Conservation (phyloP, 139 green algal species). For the Coelastrella sp. region DNA sequence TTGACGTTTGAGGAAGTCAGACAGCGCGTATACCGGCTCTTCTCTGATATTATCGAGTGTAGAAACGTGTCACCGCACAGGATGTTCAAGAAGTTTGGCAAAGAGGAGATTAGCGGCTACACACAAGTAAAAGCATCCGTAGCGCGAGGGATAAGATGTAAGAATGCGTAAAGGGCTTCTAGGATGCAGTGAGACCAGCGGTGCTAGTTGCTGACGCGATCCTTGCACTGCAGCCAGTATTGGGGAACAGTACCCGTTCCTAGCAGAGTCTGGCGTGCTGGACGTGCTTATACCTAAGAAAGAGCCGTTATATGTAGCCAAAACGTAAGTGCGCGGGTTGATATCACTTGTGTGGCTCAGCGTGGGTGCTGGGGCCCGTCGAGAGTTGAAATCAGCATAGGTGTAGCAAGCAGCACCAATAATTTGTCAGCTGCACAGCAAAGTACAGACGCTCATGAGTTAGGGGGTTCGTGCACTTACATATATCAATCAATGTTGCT, state of each 20-base stretch:
- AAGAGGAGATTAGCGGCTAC: slow-evolving; percentile 70
- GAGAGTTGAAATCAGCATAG: too few relatives aligned
- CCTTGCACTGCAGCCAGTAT: slow-evolving; percentile 80
- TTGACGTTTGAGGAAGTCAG: not conserved
- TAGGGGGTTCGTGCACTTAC: too few relatives aligned
- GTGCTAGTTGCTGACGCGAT: not conserved
- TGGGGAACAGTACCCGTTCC: slow-evolving; percentile 87
- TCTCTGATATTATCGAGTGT: too few relatives aligned
- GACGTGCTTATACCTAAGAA: slow-evolving; percentile 98
- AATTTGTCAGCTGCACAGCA: too few relatives aligned
- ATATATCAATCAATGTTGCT: too few relatives aligned
- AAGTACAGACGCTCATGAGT: too few relatives aligned
- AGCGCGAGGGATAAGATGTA: slow-evolving; percentile 86
- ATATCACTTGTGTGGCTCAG: not conserved
- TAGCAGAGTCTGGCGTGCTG: slow-evolving; percentile 86
- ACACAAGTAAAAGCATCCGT: slow-evolving; percentile 93
- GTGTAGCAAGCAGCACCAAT: too few relatives aligned
- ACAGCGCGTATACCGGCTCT: not conserved
- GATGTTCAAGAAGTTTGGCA: slow-evolving; percentile 79
- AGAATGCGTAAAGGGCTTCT: slow-evolving; percentile 1
- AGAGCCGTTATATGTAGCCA: slow-evolving; percentile 86
- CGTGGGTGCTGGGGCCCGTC: not conserved
- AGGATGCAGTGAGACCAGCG: not conserved
- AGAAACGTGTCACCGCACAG: not conserved
- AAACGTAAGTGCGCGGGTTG: slow-evolving; percentile 76